Conservation (phyloP, 225 moss, liverwort and hornwort genomes). For the Anthoceros angustus region DNA sequence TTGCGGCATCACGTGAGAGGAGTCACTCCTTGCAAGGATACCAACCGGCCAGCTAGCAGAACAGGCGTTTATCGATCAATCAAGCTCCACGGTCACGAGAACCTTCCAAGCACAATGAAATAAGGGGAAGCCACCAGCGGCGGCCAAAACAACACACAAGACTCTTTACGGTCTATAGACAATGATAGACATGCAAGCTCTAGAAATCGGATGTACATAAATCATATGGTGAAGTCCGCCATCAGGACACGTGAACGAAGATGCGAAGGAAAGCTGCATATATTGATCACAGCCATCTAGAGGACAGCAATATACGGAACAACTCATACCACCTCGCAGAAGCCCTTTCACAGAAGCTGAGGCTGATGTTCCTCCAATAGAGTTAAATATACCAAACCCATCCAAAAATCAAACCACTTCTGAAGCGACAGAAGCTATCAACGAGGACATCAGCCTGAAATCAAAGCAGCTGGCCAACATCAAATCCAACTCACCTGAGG, state of each 20-base stretch:
- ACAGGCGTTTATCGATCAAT: background rate
- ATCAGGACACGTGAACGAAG: background rate
- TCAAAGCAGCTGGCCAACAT: background rate
- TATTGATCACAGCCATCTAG: background rate
- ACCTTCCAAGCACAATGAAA: no score
- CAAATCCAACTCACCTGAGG: background rate
- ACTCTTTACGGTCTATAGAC: no score
- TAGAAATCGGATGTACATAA: background rate
- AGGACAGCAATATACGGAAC: no score
- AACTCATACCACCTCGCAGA: no score
- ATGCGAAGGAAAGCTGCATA: background rate
- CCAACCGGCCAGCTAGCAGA: background rate
- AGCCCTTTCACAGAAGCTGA: background rate
- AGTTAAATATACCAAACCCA: slow-evolving; percentile 1
- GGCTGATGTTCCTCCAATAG: background rate
- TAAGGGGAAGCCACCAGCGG: background rate
- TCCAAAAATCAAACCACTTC: background rate
- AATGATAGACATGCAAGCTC: background rate
- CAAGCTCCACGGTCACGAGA: no score
- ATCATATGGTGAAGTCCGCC: background rate
- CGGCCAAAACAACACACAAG: background rate
- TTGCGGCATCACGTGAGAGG: background rate
- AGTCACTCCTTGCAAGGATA: background rate
- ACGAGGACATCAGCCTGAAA: background rate
- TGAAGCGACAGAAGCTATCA: background rate